A percentile compares a stretch with the other conserved stretches of the same genome.
These are phyloP conservation scores for Pezicula radicicola DNA, from an alignment of 2,329 filamentous ascomycete species.

Conservation along the genomic window DNA sequence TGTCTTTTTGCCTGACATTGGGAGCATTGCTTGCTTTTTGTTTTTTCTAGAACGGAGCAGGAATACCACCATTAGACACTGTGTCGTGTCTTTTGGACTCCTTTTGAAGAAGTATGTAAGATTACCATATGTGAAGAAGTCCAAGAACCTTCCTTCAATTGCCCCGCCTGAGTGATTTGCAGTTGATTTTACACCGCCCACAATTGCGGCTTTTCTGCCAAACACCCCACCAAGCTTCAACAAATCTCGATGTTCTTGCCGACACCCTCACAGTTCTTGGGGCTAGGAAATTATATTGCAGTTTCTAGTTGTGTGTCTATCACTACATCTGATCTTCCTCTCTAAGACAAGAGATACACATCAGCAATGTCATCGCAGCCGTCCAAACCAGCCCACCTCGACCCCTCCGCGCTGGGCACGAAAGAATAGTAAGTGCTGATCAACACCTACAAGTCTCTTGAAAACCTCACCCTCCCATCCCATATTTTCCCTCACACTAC, in stretches of 20 bases:
- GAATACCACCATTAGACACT: slow-evolving; percentile 26
- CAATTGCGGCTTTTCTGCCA: slow-evolving; percentile 3
- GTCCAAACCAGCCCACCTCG: slow-evolving; percentile 60
- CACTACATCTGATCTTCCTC: not conserved
- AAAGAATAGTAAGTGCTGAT: slow-evolving; percentile 74
- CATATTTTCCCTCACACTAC: not conserved
- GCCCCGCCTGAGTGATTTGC: not conserved
- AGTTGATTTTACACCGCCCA: not conserved
- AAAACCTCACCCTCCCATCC: not conserved
- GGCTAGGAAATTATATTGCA: too few relatives aligned
- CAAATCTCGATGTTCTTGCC: not conserved
- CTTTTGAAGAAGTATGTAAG: not conserved
- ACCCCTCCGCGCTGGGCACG: slow-evolving; percentile 76
- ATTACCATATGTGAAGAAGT: not conserved
- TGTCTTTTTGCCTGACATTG: slow-evolving; percentile 17
- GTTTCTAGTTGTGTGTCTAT: not conserved
- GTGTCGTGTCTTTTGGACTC: not conserved
- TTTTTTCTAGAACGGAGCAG: slow-evolving; percentile 28
- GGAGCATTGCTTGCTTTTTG: slow-evolving; percentile 20
- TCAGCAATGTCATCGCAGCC: slow-evolving; percentile 20
- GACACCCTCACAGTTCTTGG: too few relatives aligned
- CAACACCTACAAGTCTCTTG: not conserved
- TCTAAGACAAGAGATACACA: not conserved
- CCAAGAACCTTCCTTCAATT: not conserved
- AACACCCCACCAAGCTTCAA: slow-evolving; percentile 1